A percentile compares a stretch with the other conserved stretches of the same genome.
Conservation (phyloP, 495 filamentous ascomycete species). For the Amorphotheca resinae region DNA sequence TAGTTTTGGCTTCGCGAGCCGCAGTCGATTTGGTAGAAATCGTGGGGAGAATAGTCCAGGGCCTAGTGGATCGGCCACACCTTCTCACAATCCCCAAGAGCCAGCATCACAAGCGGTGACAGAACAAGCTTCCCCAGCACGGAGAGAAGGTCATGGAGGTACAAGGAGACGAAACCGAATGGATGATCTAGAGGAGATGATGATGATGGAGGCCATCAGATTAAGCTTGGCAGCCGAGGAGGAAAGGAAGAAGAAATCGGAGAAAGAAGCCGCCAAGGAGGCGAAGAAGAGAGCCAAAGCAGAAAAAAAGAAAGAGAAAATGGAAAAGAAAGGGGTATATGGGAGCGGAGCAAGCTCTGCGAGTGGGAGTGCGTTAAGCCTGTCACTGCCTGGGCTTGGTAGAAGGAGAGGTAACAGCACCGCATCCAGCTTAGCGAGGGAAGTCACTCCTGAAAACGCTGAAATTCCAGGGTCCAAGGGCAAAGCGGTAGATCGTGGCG, state of each 20-base stretch:
- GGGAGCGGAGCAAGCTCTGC: constrained; percentile 33
- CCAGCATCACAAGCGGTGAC: constrained; percentile 15
- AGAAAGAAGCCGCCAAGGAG: constrained; percentile 69
- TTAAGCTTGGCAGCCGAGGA: constrained; percentile 83
- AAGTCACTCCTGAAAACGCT: constrained; percentile 24
- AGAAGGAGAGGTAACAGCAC: constrained; percentile 43
- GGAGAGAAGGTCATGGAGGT: constrained; percentile 13
- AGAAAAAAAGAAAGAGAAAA: constrained; percentile 59
- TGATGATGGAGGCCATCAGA: constrained; percentile 94
- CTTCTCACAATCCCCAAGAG: constrained; percentile 20
- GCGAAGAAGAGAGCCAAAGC: constrained; percentile 75
- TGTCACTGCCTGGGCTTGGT: constrained; percentile 31
- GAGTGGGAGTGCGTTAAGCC: constrained; percentile 39
- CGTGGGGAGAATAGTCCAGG: constrained; percentile 13
- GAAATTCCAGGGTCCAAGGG: constrained; percentile 49
- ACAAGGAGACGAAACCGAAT: constrained; percentile 50
- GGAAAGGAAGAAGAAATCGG: constrained; percentile 63
- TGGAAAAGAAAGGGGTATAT: constrained; percentile 33
- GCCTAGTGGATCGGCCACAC: constrained; percentile 23
- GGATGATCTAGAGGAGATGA: constrained; percentile 91
- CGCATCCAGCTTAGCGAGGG: constrained; percentile 33
- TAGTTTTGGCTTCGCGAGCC: constrained; percentile 18
- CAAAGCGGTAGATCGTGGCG: constrained; percentile 59
- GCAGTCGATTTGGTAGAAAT: constrained; percentile 18
- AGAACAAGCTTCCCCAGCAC: constrained; percentile 11